Percentiles rank a stretch among this genome's conserved stretches.
Conservation (phyloP, 176 grass and related monocot genomes). For the Avena sativa region DNA sequence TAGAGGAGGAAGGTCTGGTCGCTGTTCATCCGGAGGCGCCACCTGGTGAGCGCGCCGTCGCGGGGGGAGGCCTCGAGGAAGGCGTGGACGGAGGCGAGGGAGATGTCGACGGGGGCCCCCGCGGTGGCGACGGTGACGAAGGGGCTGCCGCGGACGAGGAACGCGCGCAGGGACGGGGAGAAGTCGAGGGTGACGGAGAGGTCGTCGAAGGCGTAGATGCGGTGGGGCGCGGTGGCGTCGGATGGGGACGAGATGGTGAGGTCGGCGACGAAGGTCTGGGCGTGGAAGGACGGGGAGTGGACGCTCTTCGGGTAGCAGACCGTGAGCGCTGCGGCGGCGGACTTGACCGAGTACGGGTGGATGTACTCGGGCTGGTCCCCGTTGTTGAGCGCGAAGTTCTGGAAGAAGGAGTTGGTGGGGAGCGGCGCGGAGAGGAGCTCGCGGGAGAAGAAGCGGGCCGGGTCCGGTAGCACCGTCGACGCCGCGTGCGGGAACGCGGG, state of each 20-base stretch:
- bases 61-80: constrained; percentile 61
- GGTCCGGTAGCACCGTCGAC: constrained; percentile 80
- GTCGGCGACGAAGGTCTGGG: constrained; percentile 84
- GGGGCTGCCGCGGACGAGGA: constrained; percentile 82
- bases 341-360: constrained; percentile 85
- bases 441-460: constrained; percentile 76
- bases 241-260: constrained; percentile 69
- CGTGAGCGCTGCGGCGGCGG: constrained; percentile 59
- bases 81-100: constrained; percentile 75
- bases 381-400: constrained; percentile 88
- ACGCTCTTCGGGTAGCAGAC: constrained; percentile 75
- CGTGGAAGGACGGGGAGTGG: constrained; percentile 58
- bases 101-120: constrained; percentile 40
- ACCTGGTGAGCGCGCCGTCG: constrained; percentile 64
- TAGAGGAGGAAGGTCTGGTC: constrained; percentile 88
- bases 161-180: constrained; percentile 63
- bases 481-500: constrained; percentile 61
- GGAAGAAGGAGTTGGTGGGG: constrained; percentile 96
- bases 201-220: constrained; percentile 73
- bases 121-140: constrained; percentile 72
- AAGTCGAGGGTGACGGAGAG: constrained; percentile 94
- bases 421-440: constrained; percentile 72
- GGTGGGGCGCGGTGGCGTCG: constrained; percentile 39
- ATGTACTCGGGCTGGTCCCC: constrained; percentile 97
- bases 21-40: constrained; percentile 76